phyloP scores from a whole-genome alignment of 148 eudicot species.

The Arctostaphylos glauca region DNA sequence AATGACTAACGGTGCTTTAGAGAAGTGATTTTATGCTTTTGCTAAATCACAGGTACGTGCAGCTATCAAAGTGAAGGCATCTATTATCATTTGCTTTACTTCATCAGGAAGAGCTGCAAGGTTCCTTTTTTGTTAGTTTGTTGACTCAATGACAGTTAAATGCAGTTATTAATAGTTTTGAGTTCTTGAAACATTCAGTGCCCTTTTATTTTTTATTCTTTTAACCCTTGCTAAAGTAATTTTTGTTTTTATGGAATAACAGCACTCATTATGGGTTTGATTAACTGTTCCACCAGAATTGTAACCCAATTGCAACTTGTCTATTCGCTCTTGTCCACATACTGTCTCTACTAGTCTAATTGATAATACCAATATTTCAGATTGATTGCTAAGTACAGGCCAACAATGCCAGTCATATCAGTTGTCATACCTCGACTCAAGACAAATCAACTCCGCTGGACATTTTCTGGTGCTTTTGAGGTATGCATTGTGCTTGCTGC shows the following conservation, averaged over 20 bases:
- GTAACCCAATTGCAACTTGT: neutral
- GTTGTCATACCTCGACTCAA: slow-evolving; percentile 79
- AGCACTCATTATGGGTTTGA: neutral
- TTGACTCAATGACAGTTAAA: neutral
- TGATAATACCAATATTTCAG: slow-evolving; percentile 30
- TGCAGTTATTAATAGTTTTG: neutral
- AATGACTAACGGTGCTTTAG: neutral
- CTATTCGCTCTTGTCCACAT: neutral
- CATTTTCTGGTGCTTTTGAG: slow-evolving; percentile 93
- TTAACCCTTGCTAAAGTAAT: neutral
- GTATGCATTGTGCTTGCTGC: slow-evolving; percentile 29
- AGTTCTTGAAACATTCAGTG: neutral
- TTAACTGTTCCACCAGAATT: neutral
- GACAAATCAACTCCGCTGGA: slow-evolving; percentile 84
- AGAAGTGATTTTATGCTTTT: neutral
- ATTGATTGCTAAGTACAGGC: slow-evolving; percentile 82
- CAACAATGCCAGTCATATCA: slow-evolving; percentile 76
- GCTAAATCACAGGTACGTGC: slow-evolving; percentile 64
- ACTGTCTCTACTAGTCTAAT: neutral
- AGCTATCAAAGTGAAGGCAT: slow-evolving; percentile 96
- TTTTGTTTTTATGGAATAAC: neutral
- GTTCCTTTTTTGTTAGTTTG: slow-evolving; percentile 24
- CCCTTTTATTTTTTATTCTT: neutral
- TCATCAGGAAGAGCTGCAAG: slow-evolving; percentile 97
- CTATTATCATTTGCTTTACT: slow-evolving; percentile 93